phyloP scores from a whole-genome alignment of 345 rosid species.

The Raphanus sativus region DNA sequence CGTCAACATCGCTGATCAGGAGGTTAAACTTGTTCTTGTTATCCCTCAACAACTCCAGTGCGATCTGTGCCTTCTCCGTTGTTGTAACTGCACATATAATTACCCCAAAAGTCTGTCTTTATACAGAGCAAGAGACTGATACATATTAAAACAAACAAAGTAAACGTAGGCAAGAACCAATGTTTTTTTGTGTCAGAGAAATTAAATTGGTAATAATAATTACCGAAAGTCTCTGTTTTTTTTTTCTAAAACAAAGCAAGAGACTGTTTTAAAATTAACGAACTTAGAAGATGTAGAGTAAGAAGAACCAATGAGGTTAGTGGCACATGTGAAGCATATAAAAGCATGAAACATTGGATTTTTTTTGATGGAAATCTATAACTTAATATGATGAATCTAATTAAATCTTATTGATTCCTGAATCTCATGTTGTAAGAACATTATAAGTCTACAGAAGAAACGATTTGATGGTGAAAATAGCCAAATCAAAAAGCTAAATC shows the following conservation, averaged over 20 bases:
- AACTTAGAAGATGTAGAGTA: neutral
- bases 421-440: neutral
- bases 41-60: constrained; percentile 65
- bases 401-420: constrained; percentile 9
- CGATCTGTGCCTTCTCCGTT: constrained; percentile 53
- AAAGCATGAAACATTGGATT: neutral
- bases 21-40: constrained; percentile 66
- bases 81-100: constrained; percentile 56
- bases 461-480: neutral
- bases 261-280: neutral
- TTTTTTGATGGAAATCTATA: neutral
- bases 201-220: neutral
- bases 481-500: neutral
- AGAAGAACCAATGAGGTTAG: neutral
- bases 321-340: neutral
- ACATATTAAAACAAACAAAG: neutral
- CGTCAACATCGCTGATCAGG: constrained; percentile 75
- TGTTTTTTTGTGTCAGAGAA: neutral
- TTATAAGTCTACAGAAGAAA: too few species aligned
- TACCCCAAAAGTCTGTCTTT: too few species aligned
- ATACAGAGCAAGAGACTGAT: too few species aligned
- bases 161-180: neutral
- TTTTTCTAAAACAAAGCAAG: neutral
- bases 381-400: constrained; percentile 1
- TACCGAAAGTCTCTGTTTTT: neutral